Base-by-base conservation (phyloP, 768 basidiomycete species). In the Phlebiopsis flavidoalba region DNA sequence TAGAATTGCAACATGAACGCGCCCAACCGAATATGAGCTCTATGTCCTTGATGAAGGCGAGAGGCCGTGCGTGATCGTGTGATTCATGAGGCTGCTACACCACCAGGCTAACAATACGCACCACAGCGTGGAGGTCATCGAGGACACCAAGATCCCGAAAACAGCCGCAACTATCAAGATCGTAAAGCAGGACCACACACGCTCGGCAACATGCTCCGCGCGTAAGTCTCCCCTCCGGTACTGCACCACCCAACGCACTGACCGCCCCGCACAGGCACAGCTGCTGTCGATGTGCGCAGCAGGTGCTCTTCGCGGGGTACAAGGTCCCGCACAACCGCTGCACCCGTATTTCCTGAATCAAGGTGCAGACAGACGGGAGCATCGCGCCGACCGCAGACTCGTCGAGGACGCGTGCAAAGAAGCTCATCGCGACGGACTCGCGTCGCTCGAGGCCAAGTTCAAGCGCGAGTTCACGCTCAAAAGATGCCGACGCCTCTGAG, bases 121-220 rank as follows among this genome's bases (percentile, higher is more conserved):
- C 31, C 60, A 22, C 70, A 98, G 95, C 49, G 86, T 98, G 59
- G 91, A 94, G 68, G 80, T 98, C 48, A 85, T 83, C 0, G 95
- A 98, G 74, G 97, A 99, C 75, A 95, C 93, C 48, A 98, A 97
- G 77, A 93, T 98, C 63, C 95, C 95, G 0, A 97, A 98, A 68
- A n/a, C n/a, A n/a, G 95, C 97, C 1, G 96, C 96, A 17, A 96
- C 95, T 0, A 85, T 99, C 64, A 93, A 93, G 67, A 80, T 99
- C 67, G 80, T 92, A 62, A 98, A 98, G 77, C 96, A 99, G 71
- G 97, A 98, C 70, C 97, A 98, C 71, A 98, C 71, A 99, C 97
- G 0, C 76, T 98, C 6, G 96, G 87, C 8, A 95, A 95, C 76
- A 92, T 98, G 91, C 79, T 99, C n/a, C 86, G 97, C 70, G 86